Evolutionary conservation across 1,284 basidiomycete species (phyloP).

Genomic region (Boletus subluridellus): DNA sequence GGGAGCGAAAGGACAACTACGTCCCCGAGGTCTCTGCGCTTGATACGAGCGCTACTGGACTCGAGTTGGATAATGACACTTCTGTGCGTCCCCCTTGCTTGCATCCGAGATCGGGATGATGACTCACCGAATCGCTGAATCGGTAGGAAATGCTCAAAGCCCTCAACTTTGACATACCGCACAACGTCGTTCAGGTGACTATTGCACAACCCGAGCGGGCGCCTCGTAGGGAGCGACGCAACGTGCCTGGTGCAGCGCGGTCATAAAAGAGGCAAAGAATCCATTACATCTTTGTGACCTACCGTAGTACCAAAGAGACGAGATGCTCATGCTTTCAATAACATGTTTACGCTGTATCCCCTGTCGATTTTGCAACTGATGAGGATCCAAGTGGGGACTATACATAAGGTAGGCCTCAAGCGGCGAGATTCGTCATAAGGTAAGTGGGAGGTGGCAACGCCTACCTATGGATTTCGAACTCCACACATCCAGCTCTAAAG

Average conservation of each 20-base stretch:
- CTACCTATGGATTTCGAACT: too few relatives aligned
- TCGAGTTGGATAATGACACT: conserved; percentile 89
- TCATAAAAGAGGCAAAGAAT: conserved; percentile 16
- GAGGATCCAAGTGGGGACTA: too few relatives aligned
- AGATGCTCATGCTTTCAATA: conserved; percentile 1
- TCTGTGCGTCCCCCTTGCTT: conserved; percentile 56
- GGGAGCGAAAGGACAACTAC: conserved; percentile 99
- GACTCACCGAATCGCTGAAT: neutral
- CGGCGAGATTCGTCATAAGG: too few relatives aligned
- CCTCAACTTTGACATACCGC: conserved; percentile 90
- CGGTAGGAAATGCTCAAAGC: conserved; percentile 76
- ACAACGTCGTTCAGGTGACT: conserved; percentile 66
- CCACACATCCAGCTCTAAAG: too few relatives aligned
- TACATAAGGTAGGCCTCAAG: too few relatives aligned
- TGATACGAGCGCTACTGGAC: conserved; percentile 68
- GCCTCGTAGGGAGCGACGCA: conserved; percentile 71
- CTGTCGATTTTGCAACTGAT: neutral
- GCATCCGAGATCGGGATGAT: neutral
- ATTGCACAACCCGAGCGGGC: conserved; percentile 71
- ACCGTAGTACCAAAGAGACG: neutral
- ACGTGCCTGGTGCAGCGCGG: conserved; percentile 78
- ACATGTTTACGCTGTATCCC: conserved; percentile 1
- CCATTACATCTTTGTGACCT: neutral
- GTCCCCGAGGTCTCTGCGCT: conserved; percentile 95
- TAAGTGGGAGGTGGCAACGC: too few relatives aligned